Conservation (phyloP, 805 yeast genomes). For the Metschnikowia hibisci region DNA sequence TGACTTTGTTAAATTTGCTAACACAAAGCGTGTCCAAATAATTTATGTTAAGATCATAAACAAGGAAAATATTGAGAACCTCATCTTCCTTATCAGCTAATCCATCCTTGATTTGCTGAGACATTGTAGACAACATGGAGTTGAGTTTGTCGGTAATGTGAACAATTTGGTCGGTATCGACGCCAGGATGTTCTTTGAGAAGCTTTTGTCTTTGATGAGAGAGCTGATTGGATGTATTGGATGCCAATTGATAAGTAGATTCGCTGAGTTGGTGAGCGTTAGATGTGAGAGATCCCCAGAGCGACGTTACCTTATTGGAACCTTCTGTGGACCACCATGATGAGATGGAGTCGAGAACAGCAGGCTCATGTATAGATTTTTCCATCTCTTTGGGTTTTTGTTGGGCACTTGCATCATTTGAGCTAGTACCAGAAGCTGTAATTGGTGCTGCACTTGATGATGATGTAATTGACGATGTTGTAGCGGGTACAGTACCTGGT, state of each 20-base stretch:
- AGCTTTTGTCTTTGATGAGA: slow-evolving; percentile 38
- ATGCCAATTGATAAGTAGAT: slow-evolving; percentile 48
- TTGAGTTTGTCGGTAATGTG: slow-evolving; percentile 29
- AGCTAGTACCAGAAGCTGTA: too few species aligned
- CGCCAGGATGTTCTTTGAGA: slow-evolving; percentile 23
- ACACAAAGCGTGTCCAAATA: slow-evolving; percentile 46
- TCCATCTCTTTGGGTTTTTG: not conserved
- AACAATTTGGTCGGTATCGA: slow-evolving; percentile 26
- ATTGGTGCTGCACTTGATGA: too few species aligned
- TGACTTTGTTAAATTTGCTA: slow-evolving; percentile 55
- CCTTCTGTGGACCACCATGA: slow-evolving; percentile 77
- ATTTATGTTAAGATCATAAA: slow-evolving; percentile 59
- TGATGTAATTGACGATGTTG: too few species aligned
- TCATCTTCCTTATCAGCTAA: slow-evolving; percentile 53
- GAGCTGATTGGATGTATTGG: slow-evolving; percentile 39
- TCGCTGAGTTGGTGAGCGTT: slow-evolving; percentile 48
- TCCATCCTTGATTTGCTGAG: slow-evolving; percentile 46
- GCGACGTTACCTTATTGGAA: slow-evolving; percentile 56
- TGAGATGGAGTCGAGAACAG: slow-evolving; percentile 48
- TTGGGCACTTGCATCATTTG: too few species aligned
- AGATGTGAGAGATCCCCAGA: slow-evolving; percentile 66
- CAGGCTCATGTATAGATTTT: not conserved
- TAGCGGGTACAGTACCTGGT: too few species aligned
- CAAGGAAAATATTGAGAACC: slow-evolving; percentile 40
- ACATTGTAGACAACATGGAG: slow-evolving; percentile 34